Percentiles rank a stretch among this genome's conserved stretches.
These are phyloP conservation scores for Ceratocystis variospora DNA, from an alignment of 2,329 filamentous ascomycete genomes.

Conservation along the genomic window DNA sequence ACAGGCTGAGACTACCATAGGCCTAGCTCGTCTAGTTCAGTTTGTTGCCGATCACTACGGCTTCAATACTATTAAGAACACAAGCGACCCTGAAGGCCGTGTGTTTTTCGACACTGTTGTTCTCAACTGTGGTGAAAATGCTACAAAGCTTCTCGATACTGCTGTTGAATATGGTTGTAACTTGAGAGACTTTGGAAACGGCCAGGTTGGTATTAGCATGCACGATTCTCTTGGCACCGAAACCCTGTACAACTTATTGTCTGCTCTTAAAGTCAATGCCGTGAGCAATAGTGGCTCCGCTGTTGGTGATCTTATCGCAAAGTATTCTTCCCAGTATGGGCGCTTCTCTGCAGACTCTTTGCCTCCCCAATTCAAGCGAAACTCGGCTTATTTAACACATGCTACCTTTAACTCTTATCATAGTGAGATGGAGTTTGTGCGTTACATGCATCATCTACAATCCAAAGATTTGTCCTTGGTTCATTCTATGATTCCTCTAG, in stretches of 20 bases:
- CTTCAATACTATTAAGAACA: slow-evolving; percentile 46
- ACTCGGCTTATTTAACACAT: slow-evolving; percentile 67
- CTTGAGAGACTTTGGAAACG: slow-evolving; percentile 24
- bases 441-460: slow-evolving; percentile 85
- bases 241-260: slow-evolving; percentile 40
- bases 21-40: slow-evolving; percentile 56
- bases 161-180: slow-evolving; percentile 20
- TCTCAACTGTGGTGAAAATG: slow-evolving; percentile 40
- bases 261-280: slow-evolving; percentile 11
- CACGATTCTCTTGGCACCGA: slow-evolving; percentile 22
- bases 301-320: slow-evolving; percentile 21
- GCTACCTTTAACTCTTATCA: slow-evolving; percentile 91
- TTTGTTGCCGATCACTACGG: slow-evolving; percentile 48
- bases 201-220: slow-evolving; percentile 26
- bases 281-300: slow-evolving; percentile 24
- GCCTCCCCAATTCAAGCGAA: slow-evolving; percentile 51
- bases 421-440: slow-evolving; percentile 84
- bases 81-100: slow-evolving; percentile 40
- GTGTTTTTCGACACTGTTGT: slow-evolving; percentile 71
- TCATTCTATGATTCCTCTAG: slow-evolving; percentile 94
- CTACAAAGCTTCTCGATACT: slow-evolving; percentile 26
- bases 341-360: slow-evolving; percentile 26
- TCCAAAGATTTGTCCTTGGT: slow-evolving; percentile 89
- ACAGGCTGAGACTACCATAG: slow-evolving; percentile 67
- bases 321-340: slow-evolving; percentile 17